phyloP scores from a whole-genome alignment of 2,329 filamentous ascomycete species.

The Ustilaginoidea virens region DNA sequence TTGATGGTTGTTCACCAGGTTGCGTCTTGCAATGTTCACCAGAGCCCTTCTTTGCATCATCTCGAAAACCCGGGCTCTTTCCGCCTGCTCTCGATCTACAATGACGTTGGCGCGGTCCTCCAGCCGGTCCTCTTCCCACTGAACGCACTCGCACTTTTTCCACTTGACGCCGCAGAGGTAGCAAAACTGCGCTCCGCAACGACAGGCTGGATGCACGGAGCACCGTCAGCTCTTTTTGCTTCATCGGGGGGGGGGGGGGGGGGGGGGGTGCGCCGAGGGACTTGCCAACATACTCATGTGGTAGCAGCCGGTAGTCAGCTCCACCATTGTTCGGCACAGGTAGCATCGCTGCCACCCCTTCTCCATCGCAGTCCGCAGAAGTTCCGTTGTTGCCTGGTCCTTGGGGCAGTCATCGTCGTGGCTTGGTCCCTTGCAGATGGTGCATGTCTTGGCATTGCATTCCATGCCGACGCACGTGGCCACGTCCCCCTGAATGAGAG shows the following conservation, averaged over 20 bases:
- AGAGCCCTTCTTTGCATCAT: neutral
- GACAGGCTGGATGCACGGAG: slow-evolving; percentile 28
- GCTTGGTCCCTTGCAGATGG: slow-evolving; percentile 27
- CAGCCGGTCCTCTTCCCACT: slow-evolving; percentile 19
- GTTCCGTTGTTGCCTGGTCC: slow-evolving; percentile 22
- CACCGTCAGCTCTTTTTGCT: no score
- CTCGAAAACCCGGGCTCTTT: neutral
- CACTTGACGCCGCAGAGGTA: slow-evolving; percentile 28
- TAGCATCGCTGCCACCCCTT: slow-evolving; percentile 37
- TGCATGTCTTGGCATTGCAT: slow-evolving; percentile 31
- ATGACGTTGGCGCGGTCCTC: neutral
- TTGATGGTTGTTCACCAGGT: slow-evolving; percentile 2
- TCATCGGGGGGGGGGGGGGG: no score
- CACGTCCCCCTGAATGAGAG: slow-evolving; percentile 14
- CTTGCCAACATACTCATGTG: slow-evolving; percentile 36
- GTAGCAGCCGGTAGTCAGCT: slow-evolving; percentile 33
- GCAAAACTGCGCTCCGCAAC: slow-evolving; percentile 32
- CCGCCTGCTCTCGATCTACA: slow-evolving; percentile 1
- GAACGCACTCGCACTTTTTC: slow-evolving; percentile 22
- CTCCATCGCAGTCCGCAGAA: slow-evolving; percentile 23
- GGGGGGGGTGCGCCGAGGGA: neutral
- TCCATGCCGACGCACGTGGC: slow-evolving; percentile 26
- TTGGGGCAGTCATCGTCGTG: slow-evolving; percentile 33
- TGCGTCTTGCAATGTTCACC: no score
- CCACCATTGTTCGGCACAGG: slow-evolving; percentile 29